phyloP scores from a whole-genome alignment of 2,329 filamentous ascomycete species.

The Alternaria sp. region DNA sequence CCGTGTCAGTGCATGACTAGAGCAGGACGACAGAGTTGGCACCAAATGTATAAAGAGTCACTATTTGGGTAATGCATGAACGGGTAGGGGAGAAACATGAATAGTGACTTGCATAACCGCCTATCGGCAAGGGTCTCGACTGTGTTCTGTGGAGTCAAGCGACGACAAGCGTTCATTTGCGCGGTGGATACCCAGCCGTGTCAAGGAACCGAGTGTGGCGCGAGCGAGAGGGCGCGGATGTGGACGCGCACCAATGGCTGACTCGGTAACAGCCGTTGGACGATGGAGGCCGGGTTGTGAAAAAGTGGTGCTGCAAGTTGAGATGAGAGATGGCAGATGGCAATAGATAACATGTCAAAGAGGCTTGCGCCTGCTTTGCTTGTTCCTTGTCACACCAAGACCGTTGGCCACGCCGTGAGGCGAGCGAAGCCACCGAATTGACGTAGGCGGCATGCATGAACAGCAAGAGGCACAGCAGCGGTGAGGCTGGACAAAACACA shows the following conservation, averaged over 20 bases:
- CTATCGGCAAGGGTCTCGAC: slow-evolving; percentile 17
- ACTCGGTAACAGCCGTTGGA: slow-evolving; percentile 9
- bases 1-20: slow-evolving; percentile 5
- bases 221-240: slow-evolving; percentile 11
- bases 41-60: slow-evolving; percentile 14
- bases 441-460: slow-evolving; percentile 1
- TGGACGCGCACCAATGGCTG: slow-evolving; percentile 11
- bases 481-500: slow-evolving; percentile 13
- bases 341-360: background rate
- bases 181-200: slow-evolving; percentile 10
- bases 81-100: slow-evolving; percentile 4
- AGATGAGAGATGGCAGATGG: background rate
- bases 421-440: slow-evolving; percentile 8
- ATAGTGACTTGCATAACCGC: slow-evolving; percentile 16
- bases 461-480: slow-evolving; percentile 11
- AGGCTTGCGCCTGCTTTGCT: background rate
- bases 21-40: slow-evolving; percentile 2
- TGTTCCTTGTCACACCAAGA: background rate
- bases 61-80: slow-evolving; percentile 16
- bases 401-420: slow-evolving; percentile 12
- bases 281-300: background rate
- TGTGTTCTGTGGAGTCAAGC: slow-evolving; percentile 15
- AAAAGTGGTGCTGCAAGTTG: slow-evolving; percentile 7
- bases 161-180: slow-evolving; percentile 11
- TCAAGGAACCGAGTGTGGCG: slow-evolving; percentile 18